Conservation (phyloP, 2,329 filamentous ascomycete species). For the Xylariaceae sp. region DNA sequence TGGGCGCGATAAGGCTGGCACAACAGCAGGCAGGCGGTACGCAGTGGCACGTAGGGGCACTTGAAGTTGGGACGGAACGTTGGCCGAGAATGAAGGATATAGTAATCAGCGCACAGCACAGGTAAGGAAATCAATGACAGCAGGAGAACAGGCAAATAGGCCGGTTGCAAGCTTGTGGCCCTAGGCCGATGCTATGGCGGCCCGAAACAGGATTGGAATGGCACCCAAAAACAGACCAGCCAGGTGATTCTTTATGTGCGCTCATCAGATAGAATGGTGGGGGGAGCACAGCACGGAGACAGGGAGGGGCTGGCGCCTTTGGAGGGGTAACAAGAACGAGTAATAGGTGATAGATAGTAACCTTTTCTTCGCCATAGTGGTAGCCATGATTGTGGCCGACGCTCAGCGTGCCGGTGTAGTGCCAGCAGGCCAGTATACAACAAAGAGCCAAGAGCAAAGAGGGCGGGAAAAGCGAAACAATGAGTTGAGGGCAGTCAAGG, state of each 20-base stretch:
- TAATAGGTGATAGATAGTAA: constrained; percentile 21
- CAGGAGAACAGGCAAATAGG: constrained; percentile 17
- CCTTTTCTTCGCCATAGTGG: constrained; percentile 27
- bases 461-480: constrained; percentile 10
- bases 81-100: constrained; percentile 4
- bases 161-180: constrained; percentile 29
- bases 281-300: constrained; percentile 5
- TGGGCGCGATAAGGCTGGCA: constrained; percentile 13
- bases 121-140: constrained; percentile 12
- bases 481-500: constrained; percentile 9
- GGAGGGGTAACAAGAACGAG: constrained; percentile 23
- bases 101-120: constrained; percentile 28
- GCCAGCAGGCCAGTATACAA: constrained; percentile 21
- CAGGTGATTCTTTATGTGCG: constrained; percentile 27
- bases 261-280: constrained; percentile 24
- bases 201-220: constrained; percentile 32
- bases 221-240: constrained; percentile 28
- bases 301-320: constrained; percentile 6
- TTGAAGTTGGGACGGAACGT: constrained; percentile 11
- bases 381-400: constrained; percentile 20
- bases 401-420: constrained; percentile 3
- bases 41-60: constrained; percentile 5
- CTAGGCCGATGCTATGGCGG: constrained; percentile 33
- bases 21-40: constrained; percentile 7
- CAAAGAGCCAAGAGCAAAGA: constrained; percentile 5